phyloP scores from a whole-genome alignment of 2,329 filamentous ascomycete genomes.

The Pseudonectria foliicola region DNA sequence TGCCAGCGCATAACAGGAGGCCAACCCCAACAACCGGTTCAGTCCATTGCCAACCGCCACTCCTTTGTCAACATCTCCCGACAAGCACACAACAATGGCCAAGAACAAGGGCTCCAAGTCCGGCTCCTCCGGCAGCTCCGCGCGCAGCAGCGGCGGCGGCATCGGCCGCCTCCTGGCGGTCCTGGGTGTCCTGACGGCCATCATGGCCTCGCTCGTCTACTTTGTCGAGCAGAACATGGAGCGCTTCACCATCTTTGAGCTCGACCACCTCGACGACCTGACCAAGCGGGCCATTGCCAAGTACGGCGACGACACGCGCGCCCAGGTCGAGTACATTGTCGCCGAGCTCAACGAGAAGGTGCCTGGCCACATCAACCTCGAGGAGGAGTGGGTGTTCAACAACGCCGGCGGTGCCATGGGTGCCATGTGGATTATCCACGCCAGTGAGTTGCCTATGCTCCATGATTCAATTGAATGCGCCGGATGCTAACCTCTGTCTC shows the following conservation, averaged over 20 bases:
- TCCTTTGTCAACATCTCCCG: background rate
- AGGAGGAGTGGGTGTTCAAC: constrained; percentile 86
- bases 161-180: constrained; percentile 37
- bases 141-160: constrained; percentile 22
- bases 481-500: constrained; percentile 2
- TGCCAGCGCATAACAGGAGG: too few relatives aligned
- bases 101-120: constrained; percentile 9
- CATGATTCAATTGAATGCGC: background rate
- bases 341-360: constrained; percentile 51
- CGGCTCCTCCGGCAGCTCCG: constrained; percentile 8
- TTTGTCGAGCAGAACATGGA: constrained; percentile 52
- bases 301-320: constrained; percentile 69
- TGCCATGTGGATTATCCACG: constrained; percentile 83
- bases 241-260: constrained; percentile 69
- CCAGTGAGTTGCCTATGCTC: constrained; percentile 46
- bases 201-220: constrained; percentile 48
- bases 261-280: constrained; percentile 60
- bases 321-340: constrained; percentile 64
- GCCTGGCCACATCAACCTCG: constrained; percentile 53
- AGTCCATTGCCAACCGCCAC: background rate
- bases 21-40: too few relatives aligned
- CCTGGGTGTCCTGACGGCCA: constrained; percentile 45
- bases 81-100: constrained; percentile 3
- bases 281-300: constrained; percentile 56
- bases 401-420: constrained; percentile 90